Conservation (phyloP, 148 eudicot species). For the Silene uniflora region DNA sequence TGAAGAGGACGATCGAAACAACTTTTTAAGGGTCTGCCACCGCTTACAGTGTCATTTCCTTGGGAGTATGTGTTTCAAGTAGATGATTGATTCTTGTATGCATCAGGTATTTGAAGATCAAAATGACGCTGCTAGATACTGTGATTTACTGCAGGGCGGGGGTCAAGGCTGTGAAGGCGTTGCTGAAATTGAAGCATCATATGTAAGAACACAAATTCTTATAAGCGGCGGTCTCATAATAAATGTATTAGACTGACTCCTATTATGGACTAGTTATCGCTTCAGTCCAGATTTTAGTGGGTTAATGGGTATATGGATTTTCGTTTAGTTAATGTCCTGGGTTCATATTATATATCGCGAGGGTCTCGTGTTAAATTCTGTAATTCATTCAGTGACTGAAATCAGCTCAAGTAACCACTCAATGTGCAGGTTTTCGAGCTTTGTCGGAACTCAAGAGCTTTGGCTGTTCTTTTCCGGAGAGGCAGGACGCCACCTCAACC, state of each 20-base stretch:
- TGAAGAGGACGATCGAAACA: not conserved
- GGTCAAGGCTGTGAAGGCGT: constrained; percentile 96
- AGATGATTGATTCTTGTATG: not conserved
- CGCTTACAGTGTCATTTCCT: not conserved
- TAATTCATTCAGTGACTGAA: not conserved
- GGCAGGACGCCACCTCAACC: constrained; percentile 54
- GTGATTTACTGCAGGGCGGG: constrained; percentile 81
- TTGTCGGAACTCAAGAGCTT: constrained; percentile 69
- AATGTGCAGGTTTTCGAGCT: constrained; percentile 79
- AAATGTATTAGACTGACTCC: not conserved
- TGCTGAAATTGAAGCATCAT: constrained; percentile 94
- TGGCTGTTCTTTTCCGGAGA: constrained; percentile 84
- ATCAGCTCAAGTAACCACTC: constrained; percentile 1
- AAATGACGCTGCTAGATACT: constrained; percentile 82
- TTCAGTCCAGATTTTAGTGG: too few relatives aligned
- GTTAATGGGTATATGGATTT: too few relatives aligned
- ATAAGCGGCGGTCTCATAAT: not conserved
- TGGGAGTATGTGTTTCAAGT: not conserved
- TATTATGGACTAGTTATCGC: not conserved
- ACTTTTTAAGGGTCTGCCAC: not conserved
- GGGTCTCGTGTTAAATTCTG: not conserved
- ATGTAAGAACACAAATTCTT: constrained; percentile 43
- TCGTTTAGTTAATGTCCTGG: too few relatives aligned
- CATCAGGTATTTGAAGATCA: constrained; percentile 88
- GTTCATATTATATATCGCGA: not conserved